Conservation (phyloP, 352 stramenopile species). For the Pythium aristosporum region DNA sequence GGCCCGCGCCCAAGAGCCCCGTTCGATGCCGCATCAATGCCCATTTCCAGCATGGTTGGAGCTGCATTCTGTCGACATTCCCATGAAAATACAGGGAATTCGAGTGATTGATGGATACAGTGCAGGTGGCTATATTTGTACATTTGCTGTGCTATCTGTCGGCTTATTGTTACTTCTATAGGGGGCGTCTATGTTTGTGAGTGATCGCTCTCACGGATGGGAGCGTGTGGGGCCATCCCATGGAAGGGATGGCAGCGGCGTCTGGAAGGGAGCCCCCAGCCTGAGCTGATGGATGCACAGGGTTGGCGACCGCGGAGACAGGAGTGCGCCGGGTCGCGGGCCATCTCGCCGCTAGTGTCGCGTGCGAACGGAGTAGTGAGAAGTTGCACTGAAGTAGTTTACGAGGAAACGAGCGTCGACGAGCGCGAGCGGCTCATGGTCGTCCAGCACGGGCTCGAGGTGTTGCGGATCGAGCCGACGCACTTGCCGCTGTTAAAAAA, state of each 20-base stretch:
- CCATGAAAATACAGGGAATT: no score
- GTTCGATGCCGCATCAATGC: no score
- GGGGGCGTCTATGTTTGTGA: constrained; percentile 14
- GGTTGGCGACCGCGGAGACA: neutral
- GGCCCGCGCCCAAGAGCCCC: no score
- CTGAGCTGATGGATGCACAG: neutral
- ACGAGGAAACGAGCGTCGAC: constrained; percentile 36
- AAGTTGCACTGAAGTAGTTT: neutral
- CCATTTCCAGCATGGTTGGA: no score
- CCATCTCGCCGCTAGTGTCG: neutral
- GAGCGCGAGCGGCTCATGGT: constrained; percentile 32
- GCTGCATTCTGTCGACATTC: no score
- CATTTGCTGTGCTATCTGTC: neutral
- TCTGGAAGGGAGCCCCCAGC: neutral
- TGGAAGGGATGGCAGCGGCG: neutral
- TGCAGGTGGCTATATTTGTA: constrained; percentile 18
- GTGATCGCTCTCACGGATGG: neutral
- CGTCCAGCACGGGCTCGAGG: constrained; percentile 62
- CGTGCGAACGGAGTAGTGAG: neutral
- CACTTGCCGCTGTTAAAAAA: constrained; percentile 50
- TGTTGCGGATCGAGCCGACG: constrained; percentile 73
- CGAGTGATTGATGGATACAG: neutral
- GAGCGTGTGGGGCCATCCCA: neutral
- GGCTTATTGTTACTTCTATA: constrained; percentile 22
- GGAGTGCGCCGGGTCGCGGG: no score